Conservation (phyloP, 306 rosid genomes). For the Prunus mume region DNA sequence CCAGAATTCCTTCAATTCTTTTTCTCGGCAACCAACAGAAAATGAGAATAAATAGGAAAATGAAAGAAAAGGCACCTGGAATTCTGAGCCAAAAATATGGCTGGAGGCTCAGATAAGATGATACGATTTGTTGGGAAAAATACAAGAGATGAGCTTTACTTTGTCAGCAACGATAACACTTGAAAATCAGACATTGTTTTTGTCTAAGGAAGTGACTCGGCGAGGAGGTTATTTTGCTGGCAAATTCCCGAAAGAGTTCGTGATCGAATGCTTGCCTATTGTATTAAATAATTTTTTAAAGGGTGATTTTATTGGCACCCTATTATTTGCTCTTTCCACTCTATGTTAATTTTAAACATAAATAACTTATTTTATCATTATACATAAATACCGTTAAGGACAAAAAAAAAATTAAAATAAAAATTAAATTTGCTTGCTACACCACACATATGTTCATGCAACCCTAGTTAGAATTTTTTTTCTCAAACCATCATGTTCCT, state of each 20-base stretch:
- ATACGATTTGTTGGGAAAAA: conserved; percentile 2
- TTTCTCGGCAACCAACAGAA: conserved; percentile 14
- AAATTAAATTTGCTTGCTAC: too few species aligned
- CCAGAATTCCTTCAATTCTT: background rate
- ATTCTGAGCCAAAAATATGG: conserved; percentile 1
- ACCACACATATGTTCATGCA: too few species aligned
- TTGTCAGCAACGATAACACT: conserved; percentile 42
- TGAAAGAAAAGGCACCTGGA: conserved; percentile 18
- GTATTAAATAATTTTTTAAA: background rate
- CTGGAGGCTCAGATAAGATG: conserved; percentile 13
- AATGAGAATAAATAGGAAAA: background rate
- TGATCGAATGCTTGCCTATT: background rate
- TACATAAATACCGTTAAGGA: too few species aligned
- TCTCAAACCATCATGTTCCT: too few species aligned
- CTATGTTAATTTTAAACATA: too few species aligned
- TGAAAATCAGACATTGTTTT: conserved; percentile 12
- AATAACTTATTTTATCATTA: too few species aligned
- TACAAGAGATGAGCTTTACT: conserved; percentile 12
- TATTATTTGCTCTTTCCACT: too few species aligned
- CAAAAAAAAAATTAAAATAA: too few species aligned
- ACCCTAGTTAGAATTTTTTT: too few species aligned
- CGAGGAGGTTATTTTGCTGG: background rate
- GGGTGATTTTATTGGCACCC: too few species aligned
- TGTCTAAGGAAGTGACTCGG: background rate
- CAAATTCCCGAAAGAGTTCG: background rate